These are phyloP conservation scores for Desmodesmus armatus DNA, from an alignment of 139 green algal species.

Conservation along the genomic window DNA sequence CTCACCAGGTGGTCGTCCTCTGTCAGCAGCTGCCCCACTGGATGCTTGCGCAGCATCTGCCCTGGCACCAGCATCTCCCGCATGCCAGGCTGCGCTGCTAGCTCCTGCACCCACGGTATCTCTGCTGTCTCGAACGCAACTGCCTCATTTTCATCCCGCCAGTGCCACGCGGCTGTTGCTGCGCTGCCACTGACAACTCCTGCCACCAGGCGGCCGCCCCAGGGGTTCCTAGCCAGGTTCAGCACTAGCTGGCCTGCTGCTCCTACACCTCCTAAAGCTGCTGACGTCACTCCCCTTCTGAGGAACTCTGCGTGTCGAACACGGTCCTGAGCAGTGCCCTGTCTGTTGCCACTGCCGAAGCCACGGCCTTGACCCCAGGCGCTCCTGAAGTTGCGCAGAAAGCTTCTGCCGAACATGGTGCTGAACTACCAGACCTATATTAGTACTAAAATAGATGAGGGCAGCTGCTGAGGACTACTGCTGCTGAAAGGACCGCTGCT, in stretches of 20 bases:
- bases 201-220: background rate
- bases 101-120: slow-evolving; percentile 47
- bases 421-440: too few relatives aligned
- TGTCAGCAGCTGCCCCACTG: slow-evolving; percentile 56
- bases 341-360: background rate
- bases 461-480: too few relatives aligned
- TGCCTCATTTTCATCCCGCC: slow-evolving; percentile 19
- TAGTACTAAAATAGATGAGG: too few relatives aligned
- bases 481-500: too few relatives aligned
- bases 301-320: background rate
- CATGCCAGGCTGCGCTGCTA: slow-evolving; percentile 50
- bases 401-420: background rate
- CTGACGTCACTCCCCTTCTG: background rate
- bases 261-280: slow-evolving; percentile 14
- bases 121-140: slow-evolving; percentile 33
- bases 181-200: background rate
- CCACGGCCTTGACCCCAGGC: background rate
- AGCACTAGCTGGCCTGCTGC: slow-evolving; percentile 32
- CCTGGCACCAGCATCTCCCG: slow-evolving; percentile 60
- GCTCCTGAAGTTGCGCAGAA: background rate
- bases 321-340: background rate
- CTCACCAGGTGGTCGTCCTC: slow-evolving; percentile 70
- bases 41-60: slow-evolving; percentile 58
- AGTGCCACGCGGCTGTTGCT: slow-evolving; percentile 36
- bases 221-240: background rate